Base-by-base conservation (phyloP, 768 basidiomycete genomes). In the Chalciporus sphaerocephalus region DNA sequence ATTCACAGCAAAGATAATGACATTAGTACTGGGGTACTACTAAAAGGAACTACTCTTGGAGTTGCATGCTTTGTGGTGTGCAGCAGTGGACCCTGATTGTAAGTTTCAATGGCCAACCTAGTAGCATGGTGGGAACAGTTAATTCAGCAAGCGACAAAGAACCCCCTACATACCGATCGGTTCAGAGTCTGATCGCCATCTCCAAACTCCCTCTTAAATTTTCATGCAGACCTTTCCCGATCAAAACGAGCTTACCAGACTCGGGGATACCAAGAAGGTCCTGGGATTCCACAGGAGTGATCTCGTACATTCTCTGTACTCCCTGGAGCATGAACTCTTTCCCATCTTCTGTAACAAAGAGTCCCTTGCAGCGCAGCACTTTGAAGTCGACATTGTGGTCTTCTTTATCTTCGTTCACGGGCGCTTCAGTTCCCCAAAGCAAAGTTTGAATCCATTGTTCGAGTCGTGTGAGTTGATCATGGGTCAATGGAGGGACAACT, bases 231-330 rank as follows among this genome's bases (percentile, higher is more conserved):
- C 88, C 87, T 59, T 85, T 88, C 10, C 92, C 92, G 37, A 95
- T 94, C 47, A 95, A 74, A 2, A 94, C 88, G 18, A 95, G 60
- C 67, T 94, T 95, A 20, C 92, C 91, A 13, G 66, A 65, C 38
- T 80, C 77, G 0, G 79, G 79, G 27, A 83, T 60, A 2, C 77
- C 81, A 20, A 80, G 43, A 17, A 56, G 38, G 7, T 62, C 68
- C 46, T 61, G 63, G 33, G 60, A 65, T n/a, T 56, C 57, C 32
- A 82, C 68, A 40, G 72, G 65, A 0, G 64, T 59, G 12, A 94
- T 76, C 55, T 99, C 95, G 60, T 94, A 99, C 64, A 97, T 75
- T 54, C 72, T 90, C 53, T 90, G 73, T 11, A 99, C 96, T 2
- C 94, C 96, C 60, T 99, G 96, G 36, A 99, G 67, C 42, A 98